Percentiles rank a stretch among this genome's conserved stretches.
Evolutionary conservation across 106 monocot species (phyloP).

Genomic region (Acorus calamus): DNA sequence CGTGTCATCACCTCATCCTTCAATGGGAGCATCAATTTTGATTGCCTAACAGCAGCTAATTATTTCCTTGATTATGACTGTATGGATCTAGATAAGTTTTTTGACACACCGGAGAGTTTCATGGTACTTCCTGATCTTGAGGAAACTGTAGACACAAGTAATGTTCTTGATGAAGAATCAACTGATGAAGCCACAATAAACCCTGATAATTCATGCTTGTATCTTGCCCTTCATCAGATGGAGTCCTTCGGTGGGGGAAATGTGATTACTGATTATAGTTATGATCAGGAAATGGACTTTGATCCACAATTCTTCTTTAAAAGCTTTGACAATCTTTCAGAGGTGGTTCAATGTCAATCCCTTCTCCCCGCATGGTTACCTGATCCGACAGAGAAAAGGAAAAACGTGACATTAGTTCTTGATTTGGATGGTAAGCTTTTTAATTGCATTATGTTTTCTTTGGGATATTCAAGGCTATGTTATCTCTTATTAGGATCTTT

Average conservation of each 20-base stretch:
- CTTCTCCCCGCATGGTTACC: conserved; percentile 15
- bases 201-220: conserved; percentile 37
- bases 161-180: conserved; percentile 12
- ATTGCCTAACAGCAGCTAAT: conserved; percentile 16
- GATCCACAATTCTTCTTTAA: conserved; percentile 45
- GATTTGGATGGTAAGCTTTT: conserved; percentile 76
- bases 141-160: conserved; percentile 11
- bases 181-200: conserved; percentile 17
- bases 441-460: neutral
- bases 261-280: conserved; percentile 14
- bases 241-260: conserved; percentile 29
- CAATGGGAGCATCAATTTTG: conserved; percentile 31
- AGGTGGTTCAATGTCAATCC: conserved; percentile 19
- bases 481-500: too few relatives aligned
- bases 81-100: conserved; percentile 24
- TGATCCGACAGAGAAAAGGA: conserved; percentile 31
- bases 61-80: conserved; percentile 23
- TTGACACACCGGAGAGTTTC: conserved; percentile 37
- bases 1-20: conserved; percentile 28
- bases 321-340: conserved; percentile 40
- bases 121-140: conserved; percentile 44
- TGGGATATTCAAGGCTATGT: too few relatives aligned
- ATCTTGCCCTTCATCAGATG: conserved; percentile 37
- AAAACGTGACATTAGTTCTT: conserved; percentile 66
- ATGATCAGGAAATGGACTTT: conserved; percentile 22